phyloP scores from a whole-genome alignment of 805 yeast species.

The Blastobotrys muscicola region DNA sequence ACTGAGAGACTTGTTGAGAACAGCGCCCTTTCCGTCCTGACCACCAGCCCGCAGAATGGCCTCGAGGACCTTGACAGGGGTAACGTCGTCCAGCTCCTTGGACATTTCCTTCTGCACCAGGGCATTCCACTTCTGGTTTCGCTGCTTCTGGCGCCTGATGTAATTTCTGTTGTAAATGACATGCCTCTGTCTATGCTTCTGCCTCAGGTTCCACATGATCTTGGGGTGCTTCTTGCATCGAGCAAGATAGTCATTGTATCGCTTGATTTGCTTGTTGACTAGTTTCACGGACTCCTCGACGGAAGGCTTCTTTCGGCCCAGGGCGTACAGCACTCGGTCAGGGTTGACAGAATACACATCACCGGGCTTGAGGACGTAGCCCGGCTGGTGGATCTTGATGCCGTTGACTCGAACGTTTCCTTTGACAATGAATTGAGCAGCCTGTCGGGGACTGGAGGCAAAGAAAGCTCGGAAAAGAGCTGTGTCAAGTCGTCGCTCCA shows the following conservation, averaged over 20 bases:
- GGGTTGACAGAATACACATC: slow-evolving; percentile 83
- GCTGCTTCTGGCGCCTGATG: slow-evolving; percentile 5
- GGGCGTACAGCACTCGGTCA: slow-evolving; percentile 70
- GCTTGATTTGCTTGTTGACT: slow-evolving; percentile 60
- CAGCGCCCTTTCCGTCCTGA: slow-evolving; percentile 11
- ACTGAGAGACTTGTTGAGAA: slow-evolving; percentile 12
- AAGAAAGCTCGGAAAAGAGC: slow-evolving; percentile 89
- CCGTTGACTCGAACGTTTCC: slow-evolving; percentile 87
- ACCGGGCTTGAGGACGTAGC: slow-evolving; percentile 69
- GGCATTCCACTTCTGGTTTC: slow-evolving; percentile 29
- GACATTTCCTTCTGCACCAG: slow-evolving; percentile 35
- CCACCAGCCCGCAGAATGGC: slow-evolving; percentile 13
- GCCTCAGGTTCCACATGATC: slow-evolving; percentile 38
- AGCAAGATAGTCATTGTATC: slow-evolving; percentile 68
- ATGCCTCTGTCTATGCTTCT: slow-evolving; percentile 17
- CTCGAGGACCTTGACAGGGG: slow-evolving; percentile 28
- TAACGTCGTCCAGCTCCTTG: slow-evolving; percentile 22
- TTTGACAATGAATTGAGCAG: slow-evolving; percentile 73
- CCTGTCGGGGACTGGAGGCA: slow-evolving; percentile 89
- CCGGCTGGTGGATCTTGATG: slow-evolving; percentile 63
- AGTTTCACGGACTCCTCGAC: slow-evolving; percentile 54
- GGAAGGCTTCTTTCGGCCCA: slow-evolving; percentile 80
- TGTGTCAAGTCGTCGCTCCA: slow-evolving; percentile 83
- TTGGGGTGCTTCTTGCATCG: slow-evolving; percentile 48
- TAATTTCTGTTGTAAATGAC: slow-evolving; percentile 14